Percentiles rank a stretch among this genome's conserved stretches.
These are phyloP conservation scores for Dactylellina haptotyla DNA, from an alignment of 2,329 filamentous ascomycete genomes.

Conservation along the genomic window DNA sequence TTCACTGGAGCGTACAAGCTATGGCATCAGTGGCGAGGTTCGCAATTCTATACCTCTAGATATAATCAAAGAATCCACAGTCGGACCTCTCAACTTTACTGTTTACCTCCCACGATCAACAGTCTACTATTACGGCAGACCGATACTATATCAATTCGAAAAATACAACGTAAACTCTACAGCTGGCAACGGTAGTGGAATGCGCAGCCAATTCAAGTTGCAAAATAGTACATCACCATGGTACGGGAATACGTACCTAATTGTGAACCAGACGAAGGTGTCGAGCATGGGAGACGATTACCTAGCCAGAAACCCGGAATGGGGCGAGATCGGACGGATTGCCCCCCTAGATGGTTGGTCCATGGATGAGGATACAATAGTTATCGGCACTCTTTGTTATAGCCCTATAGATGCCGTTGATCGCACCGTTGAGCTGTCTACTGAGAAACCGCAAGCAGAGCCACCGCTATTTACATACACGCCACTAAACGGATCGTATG, in stretches of 20 bases:
- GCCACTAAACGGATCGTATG: not conserved
- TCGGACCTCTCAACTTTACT: not conserved
- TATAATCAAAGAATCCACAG: not conserved
- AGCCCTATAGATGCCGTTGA: constrained; percentile 21
- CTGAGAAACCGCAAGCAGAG: not conserved
- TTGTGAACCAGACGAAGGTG: not conserved
- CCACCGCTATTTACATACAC: constrained; percentile 4
- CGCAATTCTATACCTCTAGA: not conserved
- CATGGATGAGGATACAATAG: not conserved
- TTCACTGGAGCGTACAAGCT: not conserved
- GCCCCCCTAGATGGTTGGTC: not conserved
- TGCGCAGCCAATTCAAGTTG: constrained; percentile 13
- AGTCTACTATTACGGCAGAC: not conserved
- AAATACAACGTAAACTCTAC: too few relatives aligned
- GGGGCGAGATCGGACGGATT: not conserved
- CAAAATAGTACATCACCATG: not conserved
- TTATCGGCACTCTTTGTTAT: constrained; percentile 25
- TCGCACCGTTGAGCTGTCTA: constrained; percentile 12
- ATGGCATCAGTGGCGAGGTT: not conserved
- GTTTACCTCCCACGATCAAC: not conserved
- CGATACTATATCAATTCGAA: not conserved
- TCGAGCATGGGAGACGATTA: too few relatives aligned
- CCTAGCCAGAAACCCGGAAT: not conserved
- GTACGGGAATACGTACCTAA: constrained; percentile 10
- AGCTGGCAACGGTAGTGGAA: constrained; percentile 16